These are phyloP conservation scores for Eremomyces bilateralis DNA, from an alignment of 495 filamentous ascomycete species.

Conservation along the genomic window DNA sequence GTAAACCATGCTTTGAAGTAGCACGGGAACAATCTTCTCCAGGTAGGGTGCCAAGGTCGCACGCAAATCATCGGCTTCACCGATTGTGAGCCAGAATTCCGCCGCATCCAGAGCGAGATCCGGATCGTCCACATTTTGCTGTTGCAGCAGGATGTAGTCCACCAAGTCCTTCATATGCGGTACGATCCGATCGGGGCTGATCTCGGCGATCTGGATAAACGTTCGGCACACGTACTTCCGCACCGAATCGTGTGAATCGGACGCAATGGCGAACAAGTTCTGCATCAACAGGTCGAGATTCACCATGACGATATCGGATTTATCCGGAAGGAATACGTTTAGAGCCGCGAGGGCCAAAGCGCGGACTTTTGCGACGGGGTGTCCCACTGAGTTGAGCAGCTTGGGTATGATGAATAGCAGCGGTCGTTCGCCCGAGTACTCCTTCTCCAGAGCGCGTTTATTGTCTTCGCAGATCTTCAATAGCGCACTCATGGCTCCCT, in stretches of 20 bases:
- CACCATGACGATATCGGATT: conserved; percentile 50
- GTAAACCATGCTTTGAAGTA: conserved; percentile 92
- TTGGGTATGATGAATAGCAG: conserved; percentile 79
- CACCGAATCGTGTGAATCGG: conserved; percentile 55
- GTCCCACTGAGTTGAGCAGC: conserved; percentile 66
- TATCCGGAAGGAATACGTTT: conserved; percentile 75
- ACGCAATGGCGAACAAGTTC: conserved; percentile 58
- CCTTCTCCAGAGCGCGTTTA: conserved; percentile 61
- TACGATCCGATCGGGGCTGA: conserved; percentile 68
- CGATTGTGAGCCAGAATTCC: conserved; percentile 91
- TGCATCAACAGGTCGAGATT: conserved; percentile 62
- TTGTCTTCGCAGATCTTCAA: conserved; percentile 95
- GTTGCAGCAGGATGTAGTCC: conserved; percentile 79
- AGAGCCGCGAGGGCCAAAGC: conserved; percentile 59
- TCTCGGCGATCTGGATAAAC: conserved; percentile 81
- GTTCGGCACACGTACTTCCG: conserved; percentile 80
- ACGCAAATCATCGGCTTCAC: conserved; percentile 64
- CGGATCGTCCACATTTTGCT: conserved; percentile 61
- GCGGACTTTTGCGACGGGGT: conserved; percentile 49
- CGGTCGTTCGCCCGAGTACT: conserved; percentile 68
- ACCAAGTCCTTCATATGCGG: conserved; percentile 80
- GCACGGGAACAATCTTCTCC: conserved; percentile 65
- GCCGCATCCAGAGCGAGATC: conserved; percentile 87
- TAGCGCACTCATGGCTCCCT: conserved; percentile 83
- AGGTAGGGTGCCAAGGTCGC: conserved; percentile 54